Base-by-base conservation (phyloP, 2,329 filamentous ascomycete genomes). In the Fusarium oxysporum region DNA sequence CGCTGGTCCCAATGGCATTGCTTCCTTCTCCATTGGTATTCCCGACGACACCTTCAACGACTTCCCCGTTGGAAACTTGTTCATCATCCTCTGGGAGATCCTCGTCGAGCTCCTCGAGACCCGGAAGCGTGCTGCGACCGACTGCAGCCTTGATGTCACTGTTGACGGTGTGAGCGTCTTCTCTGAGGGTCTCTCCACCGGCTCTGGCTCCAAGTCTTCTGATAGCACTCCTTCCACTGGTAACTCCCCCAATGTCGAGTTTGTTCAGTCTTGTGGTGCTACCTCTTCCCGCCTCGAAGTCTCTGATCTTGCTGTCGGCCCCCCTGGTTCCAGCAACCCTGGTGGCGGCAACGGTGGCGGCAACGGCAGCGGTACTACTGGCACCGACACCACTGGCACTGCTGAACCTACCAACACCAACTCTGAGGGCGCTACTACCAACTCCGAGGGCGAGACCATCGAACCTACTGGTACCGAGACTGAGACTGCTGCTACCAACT, bases 351-450 rank as follows among this genome's bases (percentile, higher is more conserved):
- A 33, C 12, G 48, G 35, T 12, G 25, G 25, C 6, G 40, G 45
- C 4, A 45, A 38, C 5, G 60, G 62, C 6, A n/a, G 4, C 13
- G 47, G n/a, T 14, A 28, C 21, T 6, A 48, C 33, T 23, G 61
- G 30, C 1, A 38, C 82, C 17, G 84, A 82, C 5, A 82, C 82
- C 12, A 85, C 83, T 3, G 83, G 78, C 16, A 55, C 23, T 4
- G 33, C 6, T 55, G 28, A 57, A 16, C 38, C 54, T 21, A 57
- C 62, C 17, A 30, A 41, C 23, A 37, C 59, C 47, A 55, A 65
- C 62, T 19, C 25, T 8, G 58, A 65, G 33, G 45, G 45, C 3
- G 47, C 32, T 19, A 62, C 62, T 11, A 63, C 61, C 21, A 25
- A 21, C 35, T 32, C 44, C 6, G 35, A 51, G 12, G 47, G 44